Evolutionary conservation across 805 yeast genomes (phyloP), one percentile per base, ranked within the genome.

Genomic region (Henningerozyma blattae): DNA sequence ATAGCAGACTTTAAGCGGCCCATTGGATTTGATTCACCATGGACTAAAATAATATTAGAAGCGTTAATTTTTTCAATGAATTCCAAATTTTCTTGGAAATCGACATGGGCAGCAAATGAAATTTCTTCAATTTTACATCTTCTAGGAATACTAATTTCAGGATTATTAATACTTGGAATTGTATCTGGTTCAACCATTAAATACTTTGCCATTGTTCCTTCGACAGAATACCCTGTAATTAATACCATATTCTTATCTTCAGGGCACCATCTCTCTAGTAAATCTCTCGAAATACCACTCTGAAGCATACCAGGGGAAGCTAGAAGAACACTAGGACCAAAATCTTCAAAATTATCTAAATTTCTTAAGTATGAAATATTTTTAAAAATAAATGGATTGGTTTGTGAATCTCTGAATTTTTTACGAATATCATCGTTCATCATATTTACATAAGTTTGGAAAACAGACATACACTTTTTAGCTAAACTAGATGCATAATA

Each of bases 41-140:
- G 99, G 2, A 91, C 99, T 35, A 91, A 67, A 38, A 89, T 85
- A 39, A 91, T 82, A 35, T 81, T 76, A 38, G 70, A 70, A 0
- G 99, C 94, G 38, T 80, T 79, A 3, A 91, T 84, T 39, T 76
- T 65, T 45, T 87, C 95, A 38, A 91, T 91, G 50, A 91, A 91
- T 36, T 81, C 83, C 1, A 94, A 65, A 46, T 91, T 91, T 51
- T 91, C 95, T 47, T 82, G 85, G 57, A 80, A 91, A 54, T 91
- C 99, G 16, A 91, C 99, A 58, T 91, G 99, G 0, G 99, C 99
- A n/a, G 98, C 97, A 66, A 91, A 91, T 1, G 97, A 87, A 4
- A 91, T 79, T 56, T 91, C 99, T 43, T 89, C 96, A 14, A 91
- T 77, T 31, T 71, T 72, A 36, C 93, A 60, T 42, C 96, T 68